Evolutionary conservation across 164 flowering plant species (phyloP), one percentile per base, ranked within the genome.

Genomic region (Liquidambar formosana): DNA sequence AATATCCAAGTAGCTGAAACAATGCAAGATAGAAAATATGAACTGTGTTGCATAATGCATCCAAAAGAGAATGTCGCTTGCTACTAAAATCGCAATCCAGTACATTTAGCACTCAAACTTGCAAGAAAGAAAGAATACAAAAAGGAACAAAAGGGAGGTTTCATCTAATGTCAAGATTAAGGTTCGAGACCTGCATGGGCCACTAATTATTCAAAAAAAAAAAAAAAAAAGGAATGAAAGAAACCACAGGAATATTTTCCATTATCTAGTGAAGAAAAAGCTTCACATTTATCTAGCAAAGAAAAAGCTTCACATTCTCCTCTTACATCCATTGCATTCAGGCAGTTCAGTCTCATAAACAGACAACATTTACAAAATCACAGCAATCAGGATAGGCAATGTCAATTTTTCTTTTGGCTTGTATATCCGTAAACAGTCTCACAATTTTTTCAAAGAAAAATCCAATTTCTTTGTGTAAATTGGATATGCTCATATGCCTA

Each of bases 1-100:
- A 91, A 76, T 86, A 93, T 53, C 58, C 82, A 68, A 84, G 64
- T 57, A 93, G 68, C 98, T 93, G 86, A 66, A 71, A 69, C 27
- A 73, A 61, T 12, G 25, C 19, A 57, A 65, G 70, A 15, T 23
- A 44, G 13, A n/a, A 62, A 22, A 21, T 22, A n/a, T 44, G 41
- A 19, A 26, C 19, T 44, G 22, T 27, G 25, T 64, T 69, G 59
- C 49, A 25, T 6, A 45, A 45, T 23, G 26, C 38, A 46, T 25
- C 57, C 19, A 61, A 57, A 15, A 25, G 10, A 13, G 10, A 48
- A 49, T 0, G 15, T 27, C n/a, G 26, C 33, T 19, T 1, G 13
- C 4, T 48, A 33, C 6, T 33, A 33, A 6, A 22, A 56, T 22
- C 10, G 22, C 4, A 56, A 23, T 10, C 2, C 59, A 56, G 6